phyloP scores from a whole-genome alignment of 2,329 filamentous ascomycete species.

The Diaporthe sp. region DNA sequence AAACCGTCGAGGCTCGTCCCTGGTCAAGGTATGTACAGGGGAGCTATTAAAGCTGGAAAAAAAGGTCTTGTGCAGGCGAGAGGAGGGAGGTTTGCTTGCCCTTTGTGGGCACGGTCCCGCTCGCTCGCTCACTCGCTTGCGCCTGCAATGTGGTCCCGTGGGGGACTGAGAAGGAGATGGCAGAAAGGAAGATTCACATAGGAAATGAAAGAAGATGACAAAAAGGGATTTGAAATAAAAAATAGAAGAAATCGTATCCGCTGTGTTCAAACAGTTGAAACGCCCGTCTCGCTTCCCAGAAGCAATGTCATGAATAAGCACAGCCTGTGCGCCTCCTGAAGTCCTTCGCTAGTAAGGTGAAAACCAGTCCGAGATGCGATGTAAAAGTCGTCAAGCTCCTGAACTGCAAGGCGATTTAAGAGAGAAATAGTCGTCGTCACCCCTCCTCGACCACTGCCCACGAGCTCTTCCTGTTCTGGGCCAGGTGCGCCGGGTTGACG shows the following conservation, averaged over 20 bases:
- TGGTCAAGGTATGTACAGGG: not conserved
- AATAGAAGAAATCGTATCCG: slow-evolving; percentile 12
- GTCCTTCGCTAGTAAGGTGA: slow-evolving; percentile 13
- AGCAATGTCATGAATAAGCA: slow-evolving; percentile 27
- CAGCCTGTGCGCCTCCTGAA: slow-evolving; percentile 7
- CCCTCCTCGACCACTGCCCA: slow-evolving; percentile 64
- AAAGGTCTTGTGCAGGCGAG: not conserved
- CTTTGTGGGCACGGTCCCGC: not conserved
- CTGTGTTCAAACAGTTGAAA: slow-evolving; percentile 38
- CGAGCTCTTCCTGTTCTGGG: slow-evolving; percentile 65
- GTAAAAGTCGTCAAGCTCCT: not conserved
- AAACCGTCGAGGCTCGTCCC: slow-evolving; percentile 10
- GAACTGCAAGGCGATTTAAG: not conserved
- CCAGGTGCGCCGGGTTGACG: slow-evolving; percentile 47
- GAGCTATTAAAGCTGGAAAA: not conserved
- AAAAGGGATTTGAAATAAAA: not conserved
- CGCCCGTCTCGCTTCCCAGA: slow-evolving; percentile 28
- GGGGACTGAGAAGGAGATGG: not conserved
- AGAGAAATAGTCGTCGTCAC: slow-evolving; percentile 44
- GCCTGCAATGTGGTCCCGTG: not conserved
- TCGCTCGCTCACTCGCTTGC: not conserved
- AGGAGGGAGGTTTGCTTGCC: not conserved
- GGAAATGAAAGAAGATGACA: not conserved
- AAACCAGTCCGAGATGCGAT: not conserved
- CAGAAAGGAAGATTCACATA: not conserved